phyloP scores from a whole-genome alignment of 108 stramenopile genomes.

The Nannochloropsis granulata region DNA sequence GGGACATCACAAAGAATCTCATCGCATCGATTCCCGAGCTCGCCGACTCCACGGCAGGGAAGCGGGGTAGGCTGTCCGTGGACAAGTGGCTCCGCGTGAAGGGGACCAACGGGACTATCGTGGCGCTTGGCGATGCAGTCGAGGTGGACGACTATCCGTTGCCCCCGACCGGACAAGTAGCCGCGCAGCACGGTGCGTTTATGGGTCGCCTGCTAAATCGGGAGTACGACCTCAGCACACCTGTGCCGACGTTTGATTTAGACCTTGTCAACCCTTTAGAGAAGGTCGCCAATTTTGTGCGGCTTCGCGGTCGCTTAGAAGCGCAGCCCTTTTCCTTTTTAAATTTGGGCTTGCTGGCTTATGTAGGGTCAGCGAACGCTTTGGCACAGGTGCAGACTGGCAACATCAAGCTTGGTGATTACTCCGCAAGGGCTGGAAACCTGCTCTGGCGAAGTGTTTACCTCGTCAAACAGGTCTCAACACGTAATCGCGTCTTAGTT shows the following conservation, averaged over 20 bases:
- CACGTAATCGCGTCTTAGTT: slow-evolving; percentile 68
- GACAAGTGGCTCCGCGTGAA: slow-evolving; percentile 71
- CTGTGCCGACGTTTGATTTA: background rate
- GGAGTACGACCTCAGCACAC: slow-evolving; percentile 43
- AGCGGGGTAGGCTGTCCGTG: slow-evolving; percentile 61
- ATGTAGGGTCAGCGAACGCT: slow-evolving; percentile 60
- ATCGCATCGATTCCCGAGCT: slow-evolving; percentile 11
- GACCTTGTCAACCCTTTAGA: background rate
- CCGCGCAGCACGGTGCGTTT: slow-evolving; percentile 80
- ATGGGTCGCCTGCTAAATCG: slow-evolving; percentile 66
- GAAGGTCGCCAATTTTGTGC: slow-evolving; percentile 1
- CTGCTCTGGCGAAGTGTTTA: slow-evolving; percentile 47
- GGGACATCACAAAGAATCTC: slow-evolving; percentile 49
- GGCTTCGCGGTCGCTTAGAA: slow-evolving; percentile 6
- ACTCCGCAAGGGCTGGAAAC: background rate
- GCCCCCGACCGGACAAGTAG: slow-evolving; percentile 80
- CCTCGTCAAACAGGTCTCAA: slow-evolving; percentile 62
- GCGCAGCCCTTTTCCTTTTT: slow-evolving; percentile 75
- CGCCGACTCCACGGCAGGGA: background rate
- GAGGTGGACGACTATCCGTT: slow-evolving; percentile 38
- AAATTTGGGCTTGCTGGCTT: slow-evolving; percentile 77
- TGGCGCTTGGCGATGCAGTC: background rate
- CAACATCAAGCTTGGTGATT: background rate
- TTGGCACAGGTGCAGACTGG: slow-evolving; percentile 16
- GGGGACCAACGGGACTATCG: slow-evolving; percentile 44